A percentile compares a stretch with the other conserved stretches of the same genome.
These are phyloP conservation scores for Eimeria acervulina DNA, from an alignment of 169 alveolate genomes.

Conservation along the genomic window DNA sequence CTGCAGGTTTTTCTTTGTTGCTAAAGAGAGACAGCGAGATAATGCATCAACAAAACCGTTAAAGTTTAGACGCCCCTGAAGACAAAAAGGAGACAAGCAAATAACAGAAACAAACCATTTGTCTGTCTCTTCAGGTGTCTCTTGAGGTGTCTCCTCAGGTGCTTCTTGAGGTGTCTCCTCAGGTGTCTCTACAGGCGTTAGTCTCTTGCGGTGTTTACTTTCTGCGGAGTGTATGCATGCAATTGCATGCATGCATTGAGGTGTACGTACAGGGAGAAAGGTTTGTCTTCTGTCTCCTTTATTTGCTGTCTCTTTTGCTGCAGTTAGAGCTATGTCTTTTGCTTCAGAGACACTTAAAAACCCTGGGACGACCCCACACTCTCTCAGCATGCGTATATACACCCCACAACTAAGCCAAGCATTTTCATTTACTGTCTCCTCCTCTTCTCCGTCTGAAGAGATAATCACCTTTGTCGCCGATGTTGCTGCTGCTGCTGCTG, in stretches of 20 bases:
- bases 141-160: no score
- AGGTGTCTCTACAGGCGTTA: background rate
- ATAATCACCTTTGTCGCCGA: background rate
- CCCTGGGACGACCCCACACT: slow-evolving; percentile 57
- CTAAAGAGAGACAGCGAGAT: slow-evolving; percentile 29
- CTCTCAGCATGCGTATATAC: slow-evolving; percentile 55
- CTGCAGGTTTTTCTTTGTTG: background rate
- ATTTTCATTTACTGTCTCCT: background rate
- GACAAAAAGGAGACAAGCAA: background rate
- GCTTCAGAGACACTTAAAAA: slow-evolving; percentile 11
- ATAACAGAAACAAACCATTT: background rate
- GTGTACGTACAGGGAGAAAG: no score
- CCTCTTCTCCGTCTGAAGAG: background rate
- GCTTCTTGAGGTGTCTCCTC: background rate
- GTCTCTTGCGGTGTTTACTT: no score
- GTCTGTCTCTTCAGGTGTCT: background rate
- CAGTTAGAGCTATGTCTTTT: slow-evolving; percentile 16
- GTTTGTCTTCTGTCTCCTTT: background rate
- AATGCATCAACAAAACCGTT: slow-evolving; percentile 41
- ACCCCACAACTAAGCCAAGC: slow-evolving; percentile 61
- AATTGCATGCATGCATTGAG: background rate
- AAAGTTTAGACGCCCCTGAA: slow-evolving; percentile 63
- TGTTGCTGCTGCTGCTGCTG: slow-evolving; percentile 1
- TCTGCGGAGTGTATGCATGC: no score
- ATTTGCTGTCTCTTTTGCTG: background rate